Evolutionary conservation across 805 yeast species (phyloP).

Genomic region (Allodekkera sacchari): DNA sequence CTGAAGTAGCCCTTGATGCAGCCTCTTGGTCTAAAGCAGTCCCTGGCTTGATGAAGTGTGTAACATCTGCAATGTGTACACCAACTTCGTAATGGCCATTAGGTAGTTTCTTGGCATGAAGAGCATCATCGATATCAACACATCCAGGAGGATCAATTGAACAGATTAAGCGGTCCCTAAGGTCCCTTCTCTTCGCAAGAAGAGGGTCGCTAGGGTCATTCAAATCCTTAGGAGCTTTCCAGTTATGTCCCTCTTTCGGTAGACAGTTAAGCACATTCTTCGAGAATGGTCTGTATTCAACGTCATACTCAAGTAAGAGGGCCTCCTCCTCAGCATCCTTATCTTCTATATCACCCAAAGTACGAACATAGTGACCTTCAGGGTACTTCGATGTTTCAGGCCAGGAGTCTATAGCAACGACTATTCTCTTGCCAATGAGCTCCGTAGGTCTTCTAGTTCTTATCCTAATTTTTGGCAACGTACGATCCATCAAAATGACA

Average conservation of each 20-base stretch:
- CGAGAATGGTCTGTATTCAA: conserved; percentile 92
- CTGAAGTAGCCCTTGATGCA: conserved; percentile 95
- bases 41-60: conserved; percentile 90
- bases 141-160: conserved; percentile 97
- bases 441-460: conserved; percentile 81
- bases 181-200: conserved; percentile 63
- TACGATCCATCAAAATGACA: conserved; percentile 81
- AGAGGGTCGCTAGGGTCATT: conserved; percentile 47
- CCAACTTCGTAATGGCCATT: conserved; percentile 97
- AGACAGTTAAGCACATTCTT: conserved; percentile 86
- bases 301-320: conserved; percentile 85
- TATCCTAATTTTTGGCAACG: conserved; percentile 80
- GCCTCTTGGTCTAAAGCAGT: conserved; percentile 94
- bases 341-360: conserved; percentile 83
- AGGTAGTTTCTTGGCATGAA: conserved; percentile 76
- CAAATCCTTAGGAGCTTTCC: conserved; percentile 75
- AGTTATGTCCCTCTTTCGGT: conserved; percentile 87
- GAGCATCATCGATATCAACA: conserved; percentile 98
- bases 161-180: conserved; percentile 84
- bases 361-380: conserved; percentile 88
- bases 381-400: conserved; percentile 76
- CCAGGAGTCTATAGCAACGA: conserved; percentile 92
- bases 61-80: conserved; percentile 98
- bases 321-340: conserved; percentile 97
- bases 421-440: conserved; percentile 81